Conservation (phyloP, 192 early-diverging fungal species). For the Coemansia sp. region DNA sequence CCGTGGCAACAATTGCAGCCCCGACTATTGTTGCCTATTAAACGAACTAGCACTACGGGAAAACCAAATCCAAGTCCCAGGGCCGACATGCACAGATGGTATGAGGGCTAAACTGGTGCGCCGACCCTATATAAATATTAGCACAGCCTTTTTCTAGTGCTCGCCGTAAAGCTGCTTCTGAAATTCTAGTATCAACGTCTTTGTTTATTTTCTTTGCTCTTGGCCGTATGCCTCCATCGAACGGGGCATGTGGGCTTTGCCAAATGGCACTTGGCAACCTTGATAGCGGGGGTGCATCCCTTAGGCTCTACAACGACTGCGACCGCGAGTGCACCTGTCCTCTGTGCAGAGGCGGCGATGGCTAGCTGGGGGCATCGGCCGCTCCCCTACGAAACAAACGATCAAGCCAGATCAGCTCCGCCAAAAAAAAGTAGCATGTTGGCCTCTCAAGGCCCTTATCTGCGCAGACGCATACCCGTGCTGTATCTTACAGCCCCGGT, state of each 20-base stretch:
- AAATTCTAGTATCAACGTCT: neutral
- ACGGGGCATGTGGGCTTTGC: neutral
- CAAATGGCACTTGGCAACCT: neutral
- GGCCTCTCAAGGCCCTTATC: neutral
- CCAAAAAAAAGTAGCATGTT: neutral
- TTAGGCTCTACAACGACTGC: constrained; percentile 9
- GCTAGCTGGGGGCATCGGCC: neutral
- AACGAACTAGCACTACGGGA: neutral
- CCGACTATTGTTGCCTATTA: neutral
- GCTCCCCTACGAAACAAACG: neutral
- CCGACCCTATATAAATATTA: neutral
- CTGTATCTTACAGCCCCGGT: neutral
- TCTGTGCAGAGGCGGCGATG: constrained; percentile 22
- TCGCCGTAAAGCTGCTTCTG: neutral
- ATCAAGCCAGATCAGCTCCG: neutral
- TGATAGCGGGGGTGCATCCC: neutral
- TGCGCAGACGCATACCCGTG: neutral
- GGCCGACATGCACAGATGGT: neutral
- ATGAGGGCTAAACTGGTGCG: neutral
- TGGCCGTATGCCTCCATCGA: neutral
- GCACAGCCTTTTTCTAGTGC: neutral
- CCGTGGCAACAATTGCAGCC: neutral
- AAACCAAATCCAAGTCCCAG: neutral
- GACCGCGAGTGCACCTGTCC: constrained; percentile 41
- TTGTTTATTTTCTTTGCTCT: neutral